Base-by-base conservation (phyloP, 2,329 filamentous ascomycete species). In the Penicillium nordicum region DNA sequence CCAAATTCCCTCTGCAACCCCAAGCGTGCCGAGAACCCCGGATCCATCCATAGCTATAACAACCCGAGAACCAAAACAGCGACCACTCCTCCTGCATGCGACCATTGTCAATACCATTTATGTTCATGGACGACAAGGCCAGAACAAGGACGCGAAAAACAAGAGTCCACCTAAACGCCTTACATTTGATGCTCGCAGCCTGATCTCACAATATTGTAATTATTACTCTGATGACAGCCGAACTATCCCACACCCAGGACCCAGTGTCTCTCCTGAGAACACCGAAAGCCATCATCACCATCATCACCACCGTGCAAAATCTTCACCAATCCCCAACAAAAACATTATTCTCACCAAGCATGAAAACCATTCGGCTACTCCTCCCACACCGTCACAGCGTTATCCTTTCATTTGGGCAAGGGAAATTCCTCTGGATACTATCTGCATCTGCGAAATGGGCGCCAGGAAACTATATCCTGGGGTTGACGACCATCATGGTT, bases 101-200 rank as follows among this genome's bases (percentile, higher is more conserved):
- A 97, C 93, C 0, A 77, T 97, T 4, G 75, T 94, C 49, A 96
- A 97, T 72, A 95, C 92, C 0, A 84, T 92, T 14, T 95, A 96
- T 69, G 85, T 72, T 36, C 63, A 62, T 16, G 63, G 69, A 7
- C 63, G 64, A 37, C 58, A 55, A 21, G 61, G 52, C 6, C 37
- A 50, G n/a, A 52, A 53, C 55, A 46, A 60, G 53, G 10, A 43
- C 37, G 50, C 14, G 34, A 61, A 18, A 21, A 21, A 8, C 55
- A 47, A 29, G 56, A 56, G 12, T 63, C 47, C 21, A 30, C 65
- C 60, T 5, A 65, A 59, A 40, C 63, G 61, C n/a, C 87, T 63
- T 81, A 89, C 69, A 23, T 71, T 77, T 42, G 71, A 78, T 65
- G 68, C 73, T 30, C 63, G 72, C 44, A 65, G 65, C 58, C 52